Base-by-base conservation (phyloP, 495 filamentous ascomycete species). In the Penicillium maclennaniae region DNA sequence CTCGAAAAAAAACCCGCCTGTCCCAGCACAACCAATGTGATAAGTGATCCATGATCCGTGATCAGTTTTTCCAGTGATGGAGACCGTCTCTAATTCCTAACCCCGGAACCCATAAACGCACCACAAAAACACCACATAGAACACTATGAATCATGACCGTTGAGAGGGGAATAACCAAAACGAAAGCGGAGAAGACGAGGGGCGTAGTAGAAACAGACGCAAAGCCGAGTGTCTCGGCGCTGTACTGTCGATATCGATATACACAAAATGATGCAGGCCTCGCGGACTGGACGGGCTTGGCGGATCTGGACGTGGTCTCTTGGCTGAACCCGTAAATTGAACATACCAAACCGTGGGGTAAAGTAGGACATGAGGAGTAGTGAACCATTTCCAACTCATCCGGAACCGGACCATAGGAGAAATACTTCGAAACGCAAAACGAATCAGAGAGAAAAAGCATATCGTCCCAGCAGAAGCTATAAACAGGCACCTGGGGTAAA, bases 391-490 rank as follows among this genome's bases (percentile, higher is more conserved):
- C 5, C 23, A 23, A 5, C 2, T 23, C 23, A 5, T 2, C 23
- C 23, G 5, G 23, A 23, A 23, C 23, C 23, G n/a, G 7, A 25
- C 42, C 42, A 44, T 26, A 9, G 42, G 19, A 12, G 9, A 20
- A n/a, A 44, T 44, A 45, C 43, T 45, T 34, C 43, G 25, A 31
- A 31, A 31, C 7, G 3, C 21, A 8, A 17, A 34, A 17, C 5
- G 23, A 23, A 23, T 23, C 23, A 43, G 38, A 56, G 50, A 54
- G 42, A 55, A 49, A 44, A 55, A 49, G 53, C 49, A 58, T 46
- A 61, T 72, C 71, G 63, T 72, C 60, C 63, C 63, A 66, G 63
- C 65, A 59, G 67, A 66, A 62, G 48, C 49, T 75, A 72, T 69
- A 68, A 66, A 73, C 63, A 69, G 55, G 65, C 66, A 65, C 67